These are phyloP conservation scores for Juglanconis oblonga DNA, from an alignment of 2,329 filamentous ascomycete species.

Conservation along the genomic window DNA sequence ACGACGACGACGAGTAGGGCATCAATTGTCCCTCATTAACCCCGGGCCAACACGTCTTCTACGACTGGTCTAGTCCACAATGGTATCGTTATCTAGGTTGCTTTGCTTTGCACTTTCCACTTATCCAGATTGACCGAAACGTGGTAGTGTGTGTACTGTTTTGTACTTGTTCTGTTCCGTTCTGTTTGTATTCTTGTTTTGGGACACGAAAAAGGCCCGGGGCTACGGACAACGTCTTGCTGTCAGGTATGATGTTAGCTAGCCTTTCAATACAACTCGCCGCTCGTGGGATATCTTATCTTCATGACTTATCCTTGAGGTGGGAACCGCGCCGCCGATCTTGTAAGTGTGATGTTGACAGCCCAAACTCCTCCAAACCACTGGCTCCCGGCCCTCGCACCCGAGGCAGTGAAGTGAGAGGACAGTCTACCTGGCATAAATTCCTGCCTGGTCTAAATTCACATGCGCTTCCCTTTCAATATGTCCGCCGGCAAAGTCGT, in stretches of 20 bases:
- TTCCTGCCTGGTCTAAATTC: no score
- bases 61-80: neutral
- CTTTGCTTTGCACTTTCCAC: neutral
- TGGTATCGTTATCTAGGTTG: neutral
- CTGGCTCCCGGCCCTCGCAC: no score
- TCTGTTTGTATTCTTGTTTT: neutral
- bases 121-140: slow-evolving; percentile 14
- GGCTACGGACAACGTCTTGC: neutral
- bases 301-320: no score
- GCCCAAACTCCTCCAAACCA: no score
- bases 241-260: neutral
- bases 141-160: slow-evolving; percentile 2
- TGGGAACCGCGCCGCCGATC: no score
- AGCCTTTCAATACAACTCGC: neutral
- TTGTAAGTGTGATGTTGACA: no score
- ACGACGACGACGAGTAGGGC: slow-evolving; percentile 42
- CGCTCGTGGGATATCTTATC: neutral
- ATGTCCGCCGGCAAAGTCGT: neutral
- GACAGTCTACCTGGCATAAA: no score
- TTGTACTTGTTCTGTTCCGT: neutral
- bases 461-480: no score
- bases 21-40: neutral
- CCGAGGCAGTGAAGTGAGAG: no score
- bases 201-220: neutral
- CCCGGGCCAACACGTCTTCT: neutral